These are phyloP conservation scores for Scheffersomyces segobiensis DNA, from an alignment of 1,139 yeast species.

Conservation along the genomic window DNA sequence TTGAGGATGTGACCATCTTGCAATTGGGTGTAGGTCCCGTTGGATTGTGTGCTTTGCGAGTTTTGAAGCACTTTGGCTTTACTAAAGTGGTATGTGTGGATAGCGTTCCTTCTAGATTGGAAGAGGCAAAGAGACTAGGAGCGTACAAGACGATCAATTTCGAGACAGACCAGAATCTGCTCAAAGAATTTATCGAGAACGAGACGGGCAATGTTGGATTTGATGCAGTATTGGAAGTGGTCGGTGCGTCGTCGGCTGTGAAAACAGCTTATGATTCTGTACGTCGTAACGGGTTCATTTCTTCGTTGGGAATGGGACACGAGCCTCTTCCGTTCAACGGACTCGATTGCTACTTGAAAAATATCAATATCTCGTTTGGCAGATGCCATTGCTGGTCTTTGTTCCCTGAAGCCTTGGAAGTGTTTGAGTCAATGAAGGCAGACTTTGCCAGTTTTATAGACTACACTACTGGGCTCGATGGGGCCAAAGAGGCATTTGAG, in stretches of 20 bases:
- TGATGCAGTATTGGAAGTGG: slow-evolving; percentile 61
- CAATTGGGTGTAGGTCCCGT: slow-evolving; percentile 71
- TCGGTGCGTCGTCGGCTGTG: slow-evolving; percentile 54
- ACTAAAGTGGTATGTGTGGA: slow-evolving; percentile 51
- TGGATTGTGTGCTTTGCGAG: slow-evolving; percentile 55
- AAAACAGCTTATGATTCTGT: slow-evolving; percentile 53
- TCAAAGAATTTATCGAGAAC: slow-evolving; percentile 22
- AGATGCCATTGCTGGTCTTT: slow-evolving; percentile 64
- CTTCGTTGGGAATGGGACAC: slow-evolving; percentile 65
- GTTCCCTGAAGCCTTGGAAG: slow-evolving; percentile 52
- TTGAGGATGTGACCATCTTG: slow-evolving; percentile 40
- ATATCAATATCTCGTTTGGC: slow-evolving; percentile 60
- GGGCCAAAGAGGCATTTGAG: slow-evolving; percentile 49
- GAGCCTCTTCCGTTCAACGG: slow-evolving; percentile 59
- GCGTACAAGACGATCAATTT: slow-evolving; percentile 44
- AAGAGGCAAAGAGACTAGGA: slow-evolving; percentile 48
- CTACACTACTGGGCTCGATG: slow-evolving; percentile 40
- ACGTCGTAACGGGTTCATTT: slow-evolving; percentile 59
- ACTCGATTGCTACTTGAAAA: slow-evolving; percentile 58
- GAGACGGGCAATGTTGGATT: slow-evolving; percentile 45
- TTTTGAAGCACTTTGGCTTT: slow-evolving; percentile 49
- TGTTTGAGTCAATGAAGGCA: slow-evolving; percentile 45
- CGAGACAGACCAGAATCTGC: slow-evolving; percentile 29
- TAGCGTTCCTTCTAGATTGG: slow-evolving; percentile 47
- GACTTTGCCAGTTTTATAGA: slow-evolving; percentile 53